These are phyloP conservation scores for Globisporangium radiosum DNA, from an alignment of 352 stramenopile species.

Conservation along the genomic window DNA sequence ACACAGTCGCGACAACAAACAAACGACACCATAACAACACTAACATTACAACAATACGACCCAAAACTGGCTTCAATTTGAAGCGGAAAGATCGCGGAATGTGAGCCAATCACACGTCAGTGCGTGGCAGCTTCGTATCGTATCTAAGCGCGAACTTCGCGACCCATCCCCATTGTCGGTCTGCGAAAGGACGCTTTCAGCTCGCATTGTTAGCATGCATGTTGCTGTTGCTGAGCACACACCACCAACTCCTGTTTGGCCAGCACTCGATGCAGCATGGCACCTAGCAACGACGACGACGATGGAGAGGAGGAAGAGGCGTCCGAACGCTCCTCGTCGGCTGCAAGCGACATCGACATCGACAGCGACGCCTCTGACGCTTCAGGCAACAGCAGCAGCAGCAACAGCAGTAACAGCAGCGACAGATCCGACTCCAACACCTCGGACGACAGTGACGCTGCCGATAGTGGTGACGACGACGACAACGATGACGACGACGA, in stretches of 20 bases:
- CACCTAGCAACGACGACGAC: slow-evolving; percentile 2
- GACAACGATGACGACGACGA: slow-evolving; percentile 5
- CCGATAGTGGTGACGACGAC: not conserved
- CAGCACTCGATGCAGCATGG: slow-evolving; percentile 2
- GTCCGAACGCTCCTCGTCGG: not conserved
- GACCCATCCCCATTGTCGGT: too few relatives aligned
- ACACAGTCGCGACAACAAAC: not conserved
- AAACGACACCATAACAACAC: not conserved
- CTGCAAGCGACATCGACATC: not conserved
- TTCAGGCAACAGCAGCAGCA: not conserved
- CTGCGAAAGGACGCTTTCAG: not conserved
- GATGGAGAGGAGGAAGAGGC: slow-evolving; percentile 17
- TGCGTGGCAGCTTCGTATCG: slow-evolving; percentile 1
- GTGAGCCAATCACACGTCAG: slow-evolving; percentile 5
- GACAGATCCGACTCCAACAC: slow-evolving; percentile 2
- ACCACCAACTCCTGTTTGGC: too few relatives aligned
- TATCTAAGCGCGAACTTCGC: too few relatives aligned
- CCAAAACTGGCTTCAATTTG: slow-evolving; percentile 8
- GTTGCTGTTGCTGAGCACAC: too few relatives aligned
- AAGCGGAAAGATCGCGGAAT: slow-evolving; percentile 16
- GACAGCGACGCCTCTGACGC: not conserved
- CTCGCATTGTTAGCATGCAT: too few relatives aligned
- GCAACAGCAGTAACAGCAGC: slow-evolving; percentile 7
- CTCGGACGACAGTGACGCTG: slow-evolving; percentile 4
- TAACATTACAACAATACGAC: not conserved